Conservation (phyloP, 2,329 filamentous ascomycete species). For the Colletotrichum godetiae region DNA sequence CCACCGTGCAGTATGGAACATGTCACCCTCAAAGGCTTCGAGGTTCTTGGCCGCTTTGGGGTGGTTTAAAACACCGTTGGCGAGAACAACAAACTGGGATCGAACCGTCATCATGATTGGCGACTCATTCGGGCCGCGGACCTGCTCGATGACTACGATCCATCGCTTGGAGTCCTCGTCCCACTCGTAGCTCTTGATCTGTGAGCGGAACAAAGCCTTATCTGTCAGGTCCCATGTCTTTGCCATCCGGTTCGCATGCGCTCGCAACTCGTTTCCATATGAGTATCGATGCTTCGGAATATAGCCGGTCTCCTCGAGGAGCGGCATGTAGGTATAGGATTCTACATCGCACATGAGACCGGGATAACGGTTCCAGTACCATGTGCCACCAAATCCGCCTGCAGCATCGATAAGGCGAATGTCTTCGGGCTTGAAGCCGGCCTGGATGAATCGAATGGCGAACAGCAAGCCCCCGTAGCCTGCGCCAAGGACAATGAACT, state of each 20-base stretch:
- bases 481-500: constrained; percentile 48
- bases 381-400: constrained; percentile 61
- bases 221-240: constrained; percentile 53
- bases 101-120: constrained; percentile 46
- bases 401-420: constrained; percentile 55
- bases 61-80: constrained; percentile 51
- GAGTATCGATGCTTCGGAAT: constrained; percentile 64
- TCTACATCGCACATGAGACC: constrained; percentile 69
- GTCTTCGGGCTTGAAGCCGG: constrained; percentile 43
- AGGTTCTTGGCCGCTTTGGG: constrained; percentile 57
- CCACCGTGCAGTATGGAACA: constrained; percentile 61
- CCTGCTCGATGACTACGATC: constrained; percentile 38
- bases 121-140: constrained; percentile 41
- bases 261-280: constrained; percentile 54
- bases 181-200: constrained; percentile 56
- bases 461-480: constrained; percentile 48
- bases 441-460: constrained; percentile 42
- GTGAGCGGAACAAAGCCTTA: constrained; percentile 53
- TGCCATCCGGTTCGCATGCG: constrained; percentile 55
- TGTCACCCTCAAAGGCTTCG: constrained; percentile 51
- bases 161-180: constrained; percentile 49
- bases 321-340: constrained; percentile 68
- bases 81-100: constrained; percentile 52
- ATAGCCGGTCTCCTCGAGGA: constrained; percentile 70
- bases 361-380: constrained; percentile 65